Evolutionary conservation across 1,139 yeast genomes (phyloP).

Genomic region (Debaryomycetaceae sp.): DNA sequence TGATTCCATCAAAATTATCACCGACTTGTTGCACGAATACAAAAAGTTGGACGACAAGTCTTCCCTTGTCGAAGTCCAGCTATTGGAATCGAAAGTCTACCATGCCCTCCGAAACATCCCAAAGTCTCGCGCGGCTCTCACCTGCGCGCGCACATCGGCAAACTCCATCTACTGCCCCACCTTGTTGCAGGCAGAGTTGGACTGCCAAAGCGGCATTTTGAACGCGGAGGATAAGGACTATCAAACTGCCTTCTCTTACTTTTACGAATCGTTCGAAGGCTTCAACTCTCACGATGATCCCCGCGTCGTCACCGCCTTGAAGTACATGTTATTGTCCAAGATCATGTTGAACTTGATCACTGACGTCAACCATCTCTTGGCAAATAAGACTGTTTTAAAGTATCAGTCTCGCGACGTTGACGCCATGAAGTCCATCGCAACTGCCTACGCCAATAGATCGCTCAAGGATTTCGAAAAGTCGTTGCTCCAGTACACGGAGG

Average conservation of each 20-base stretch:
- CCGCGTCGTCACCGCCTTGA: conserved; percentile 67
- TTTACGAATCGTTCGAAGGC: conserved; percentile 90
- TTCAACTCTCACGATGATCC: conserved; percentile 54
- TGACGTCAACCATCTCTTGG: conserved; percentile 70
- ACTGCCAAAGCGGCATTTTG: conserved; percentile 88
- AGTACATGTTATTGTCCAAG: conserved; percentile 86
- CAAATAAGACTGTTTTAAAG: conserved; percentile 70
- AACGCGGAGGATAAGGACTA: conserved; percentile 97
- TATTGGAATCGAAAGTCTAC: conserved; percentile 81
- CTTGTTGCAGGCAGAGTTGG: conserved; percentile 87
- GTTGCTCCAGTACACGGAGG: conserved; percentile 57
- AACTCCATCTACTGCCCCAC: conserved; percentile 94
- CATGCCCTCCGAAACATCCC: conserved; percentile 88
- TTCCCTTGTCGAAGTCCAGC: conserved; percentile 88
- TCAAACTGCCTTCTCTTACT: conserved; percentile 91
- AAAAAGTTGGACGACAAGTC: conserved; percentile 93
- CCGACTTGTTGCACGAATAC: conserved; percentile 67
- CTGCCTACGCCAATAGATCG: conserved; percentile 83
- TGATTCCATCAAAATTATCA: conserved; percentile 65
- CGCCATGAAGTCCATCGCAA: conserved; percentile 90
- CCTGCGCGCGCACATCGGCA: conserved; percentile 94
- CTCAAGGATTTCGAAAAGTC: conserved; percentile 83
- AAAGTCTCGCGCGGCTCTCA: conserved; percentile 86
- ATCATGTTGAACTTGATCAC: conserved; percentile 85
- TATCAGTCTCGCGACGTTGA: conserved; percentile 70